These are phyloP conservation scores for Phaseolus coccineus DNA, from an alignment of 331 rosid species.

Conservation along the genomic window DNA sequence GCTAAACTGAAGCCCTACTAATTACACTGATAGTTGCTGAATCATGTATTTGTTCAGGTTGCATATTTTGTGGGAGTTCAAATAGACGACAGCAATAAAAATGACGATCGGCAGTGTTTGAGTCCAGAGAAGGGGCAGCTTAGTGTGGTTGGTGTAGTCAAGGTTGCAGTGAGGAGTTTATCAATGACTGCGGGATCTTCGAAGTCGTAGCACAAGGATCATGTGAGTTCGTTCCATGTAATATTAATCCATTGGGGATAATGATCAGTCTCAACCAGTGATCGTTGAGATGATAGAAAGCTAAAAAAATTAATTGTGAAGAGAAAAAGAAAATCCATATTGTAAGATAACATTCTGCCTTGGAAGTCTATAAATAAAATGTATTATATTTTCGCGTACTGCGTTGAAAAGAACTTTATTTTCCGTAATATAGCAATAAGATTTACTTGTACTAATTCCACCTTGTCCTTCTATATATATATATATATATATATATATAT, in stretches of 20 bases:
- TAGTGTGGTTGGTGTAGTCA: constrained; percentile 81
- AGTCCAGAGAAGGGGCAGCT: constrained; percentile 82
- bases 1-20: constrained; percentile 4
- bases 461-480: not conserved
- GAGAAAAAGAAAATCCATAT: constrained; percentile 10
- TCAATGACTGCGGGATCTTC: constrained; percentile 78
- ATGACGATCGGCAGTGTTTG: constrained; percentile 57
- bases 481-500: too few species aligned
- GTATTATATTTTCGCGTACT: constrained; percentile 5
- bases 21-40: not conserved
- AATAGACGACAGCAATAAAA: constrained; percentile 67
- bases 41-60: constrained; percentile 59
- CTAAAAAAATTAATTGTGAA: constrained; percentile 15
- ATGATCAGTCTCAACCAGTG: constrained; percentile 37
- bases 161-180: constrained; percentile 83
- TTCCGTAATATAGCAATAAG: not conserved
- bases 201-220: constrained; percentile 28
- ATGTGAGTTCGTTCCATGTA: constrained; percentile 16
- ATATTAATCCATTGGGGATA: constrained; percentile 7
- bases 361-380: constrained; percentile 16
- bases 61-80: constrained; percentile 92
- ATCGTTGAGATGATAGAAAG: constrained; percentile 48
- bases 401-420: not conserved
- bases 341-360: constrained; percentile 42
- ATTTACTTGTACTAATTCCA: not conserved